Percentiles rank a stretch among this genome's conserved stretches.
Conservation (phyloP, 192 early-diverging fungal genomes). For the Obelidium mucronatum region DNA sequence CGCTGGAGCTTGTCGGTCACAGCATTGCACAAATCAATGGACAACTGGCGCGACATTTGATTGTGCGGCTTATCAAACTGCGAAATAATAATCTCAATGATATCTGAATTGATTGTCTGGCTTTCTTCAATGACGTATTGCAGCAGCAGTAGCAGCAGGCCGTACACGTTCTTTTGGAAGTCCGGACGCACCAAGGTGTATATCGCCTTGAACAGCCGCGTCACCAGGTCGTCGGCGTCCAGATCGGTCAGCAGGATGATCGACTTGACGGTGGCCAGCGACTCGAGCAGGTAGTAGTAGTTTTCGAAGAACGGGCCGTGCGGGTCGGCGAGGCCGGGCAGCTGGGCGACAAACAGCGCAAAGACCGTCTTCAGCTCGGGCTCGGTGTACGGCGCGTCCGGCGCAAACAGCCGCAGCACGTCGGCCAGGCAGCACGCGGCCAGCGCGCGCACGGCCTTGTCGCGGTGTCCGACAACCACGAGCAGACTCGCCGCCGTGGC, state of each 20-base stretch:
- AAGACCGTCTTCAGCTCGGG: slow-evolving; percentile 86
- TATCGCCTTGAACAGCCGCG: slow-evolving; percentile 72
- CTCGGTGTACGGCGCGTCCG: slow-evolving; percentile 88
- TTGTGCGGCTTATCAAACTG: slow-evolving; percentile 74
- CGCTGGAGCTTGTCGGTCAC: slow-evolving; percentile 84
- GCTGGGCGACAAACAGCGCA: slow-evolving; percentile 79
- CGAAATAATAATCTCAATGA: slow-evolving; percentile 82
- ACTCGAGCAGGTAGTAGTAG: slow-evolving; percentile 89
- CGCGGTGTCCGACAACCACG: slow-evolving; percentile 77
- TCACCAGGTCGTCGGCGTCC: slow-evolving; percentile 78
- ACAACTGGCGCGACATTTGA: slow-evolving; percentile 74
- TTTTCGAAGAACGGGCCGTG: slow-evolving; percentile 71
- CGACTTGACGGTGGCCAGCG: slow-evolving; percentile 82
- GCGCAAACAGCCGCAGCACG: slow-evolving; percentile 89
- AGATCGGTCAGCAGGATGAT: slow-evolving; percentile 83
- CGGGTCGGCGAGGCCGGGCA: slow-evolving; percentile 67
- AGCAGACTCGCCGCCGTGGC: slow-evolving; percentile 72
- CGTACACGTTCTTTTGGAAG: slow-evolving; percentile 78
- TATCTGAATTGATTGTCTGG: slow-evolving; percentile 73
- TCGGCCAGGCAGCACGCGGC: slow-evolving; percentile 90
- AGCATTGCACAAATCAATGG: slow-evolving; percentile 79
- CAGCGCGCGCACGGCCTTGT: slow-evolving; percentile 76
- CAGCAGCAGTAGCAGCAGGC: slow-evolving; percentile 81
- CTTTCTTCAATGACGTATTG: slow-evolving; percentile 84
- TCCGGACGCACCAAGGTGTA: slow-evolving; percentile 76